Conservation (phyloP, 2,329 filamentous ascomycete species). For the Neoscytalidium dimidiatum region DNA sequence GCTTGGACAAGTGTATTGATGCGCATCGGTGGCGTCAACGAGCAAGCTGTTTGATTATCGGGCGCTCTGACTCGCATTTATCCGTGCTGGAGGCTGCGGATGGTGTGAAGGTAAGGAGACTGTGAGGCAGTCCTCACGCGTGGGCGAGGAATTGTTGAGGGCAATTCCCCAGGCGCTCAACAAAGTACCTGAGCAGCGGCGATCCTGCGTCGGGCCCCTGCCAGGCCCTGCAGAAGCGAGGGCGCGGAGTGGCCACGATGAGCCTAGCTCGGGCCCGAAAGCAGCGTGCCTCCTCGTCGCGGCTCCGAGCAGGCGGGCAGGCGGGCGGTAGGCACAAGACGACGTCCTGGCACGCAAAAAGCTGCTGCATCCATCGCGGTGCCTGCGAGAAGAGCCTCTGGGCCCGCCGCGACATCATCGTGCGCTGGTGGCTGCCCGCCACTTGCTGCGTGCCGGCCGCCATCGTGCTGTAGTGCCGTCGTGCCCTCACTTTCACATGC, state of each 20-base stretch:
- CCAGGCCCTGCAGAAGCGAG: constrained; percentile 13
- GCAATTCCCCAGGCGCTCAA: constrained; percentile 13
- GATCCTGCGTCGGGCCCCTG: neutral
- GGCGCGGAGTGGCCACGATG: neutral
- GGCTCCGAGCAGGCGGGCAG: neutral
- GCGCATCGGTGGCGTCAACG: neutral
- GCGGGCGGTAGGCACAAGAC: neutral
- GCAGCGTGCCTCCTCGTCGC: neutral
- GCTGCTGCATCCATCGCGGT: neutral
- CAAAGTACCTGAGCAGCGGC: constrained; percentile 1
- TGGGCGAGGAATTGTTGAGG: constrained; percentile 16
- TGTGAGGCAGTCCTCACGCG: neutral
- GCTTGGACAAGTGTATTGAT: neutral
- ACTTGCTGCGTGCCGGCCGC: too few species aligned
- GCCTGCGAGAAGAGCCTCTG: neutral
- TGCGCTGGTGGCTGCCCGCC: neutral
- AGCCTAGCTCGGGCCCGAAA: constrained; percentile 9
- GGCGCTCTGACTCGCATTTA: neutral
- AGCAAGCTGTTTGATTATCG: neutral
- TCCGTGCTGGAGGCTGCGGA: neutral
- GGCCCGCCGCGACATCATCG: constrained; percentile 1
- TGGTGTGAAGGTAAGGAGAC: constrained; percentile 21
- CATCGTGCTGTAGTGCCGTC: too few species aligned
- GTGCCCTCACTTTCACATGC: neutral
- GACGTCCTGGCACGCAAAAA: neutral